phyloP scores from a whole-genome alignment of 2,329 filamentous ascomycete genomes.

The Alternaria postmessia region DNA sequence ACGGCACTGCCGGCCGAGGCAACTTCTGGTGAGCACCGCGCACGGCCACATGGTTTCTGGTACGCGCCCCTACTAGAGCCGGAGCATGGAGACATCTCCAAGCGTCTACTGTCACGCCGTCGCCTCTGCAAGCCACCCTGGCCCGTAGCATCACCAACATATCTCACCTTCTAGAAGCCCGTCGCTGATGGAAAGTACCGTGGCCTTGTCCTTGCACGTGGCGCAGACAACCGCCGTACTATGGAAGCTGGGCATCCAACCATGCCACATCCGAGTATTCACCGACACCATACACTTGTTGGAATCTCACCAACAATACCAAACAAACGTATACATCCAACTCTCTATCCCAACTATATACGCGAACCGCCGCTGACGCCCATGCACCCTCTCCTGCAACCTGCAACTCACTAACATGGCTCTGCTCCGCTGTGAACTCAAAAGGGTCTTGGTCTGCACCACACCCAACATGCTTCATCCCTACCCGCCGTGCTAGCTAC shows the following conservation, averaged over 20 bases:
- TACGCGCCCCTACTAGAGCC: constrained; percentile 15
- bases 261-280: not conserved
- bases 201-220: constrained; percentile 3
- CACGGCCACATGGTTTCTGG: constrained; percentile 20
- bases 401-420: constrained; percentile 3
- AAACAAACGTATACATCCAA: not conserved
- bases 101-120: constrained; percentile 8
- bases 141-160: constrained; percentile 8
- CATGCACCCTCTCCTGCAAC: not conserved
- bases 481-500: not conserved
- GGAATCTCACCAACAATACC: not conserved
- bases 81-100: constrained; percentile 7
- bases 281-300: not conserved
- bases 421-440: constrained; percentile 2
- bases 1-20: constrained; percentile 17
- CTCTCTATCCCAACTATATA: not conserved
- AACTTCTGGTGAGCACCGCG: not conserved
- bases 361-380: constrained; percentile 18
- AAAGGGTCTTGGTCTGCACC: constrained; percentile 6
- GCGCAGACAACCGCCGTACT: constrained; percentile 5
- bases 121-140: constrained; percentile 6
- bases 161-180: constrained; percentile 14
- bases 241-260: not conserved
- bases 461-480: constrained; percentile 4
- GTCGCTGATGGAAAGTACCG: constrained; percentile 6